phyloP scores from a whole-genome alignment of 106 monocot species.

The Apostasia shenzhenica region DNA sequence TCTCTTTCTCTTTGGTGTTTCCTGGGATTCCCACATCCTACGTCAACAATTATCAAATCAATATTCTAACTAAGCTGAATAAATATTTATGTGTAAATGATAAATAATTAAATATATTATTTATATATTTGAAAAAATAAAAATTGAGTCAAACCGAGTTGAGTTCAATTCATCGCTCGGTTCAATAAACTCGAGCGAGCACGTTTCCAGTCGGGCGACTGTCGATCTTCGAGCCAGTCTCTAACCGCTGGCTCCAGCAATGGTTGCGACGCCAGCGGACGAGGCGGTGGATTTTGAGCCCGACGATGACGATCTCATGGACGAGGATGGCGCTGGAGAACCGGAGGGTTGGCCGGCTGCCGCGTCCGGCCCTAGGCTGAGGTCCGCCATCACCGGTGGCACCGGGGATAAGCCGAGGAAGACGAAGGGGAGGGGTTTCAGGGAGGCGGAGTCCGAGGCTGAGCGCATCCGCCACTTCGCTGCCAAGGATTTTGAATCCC shows the following conservation, averaged over 20 bases:
- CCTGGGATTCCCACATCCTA: too few relatives aligned
- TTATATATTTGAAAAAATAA: too few relatives aligned
- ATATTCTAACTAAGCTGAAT: too few relatives aligned
- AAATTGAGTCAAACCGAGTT: too few relatives aligned
- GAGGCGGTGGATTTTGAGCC: constrained; percentile 81
- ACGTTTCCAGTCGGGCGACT: too few relatives aligned
- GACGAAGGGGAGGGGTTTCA: constrained; percentile 88
- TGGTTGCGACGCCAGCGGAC: constrained; percentile 43
- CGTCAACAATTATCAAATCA: too few relatives aligned
- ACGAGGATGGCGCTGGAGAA: constrained; percentile 61
- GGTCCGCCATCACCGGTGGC: constrained; percentile 74
- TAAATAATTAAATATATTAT: too few relatives aligned
- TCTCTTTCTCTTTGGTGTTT: too few relatives aligned
- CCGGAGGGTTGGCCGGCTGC: constrained; percentile 14
- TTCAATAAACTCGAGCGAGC: too few relatives aligned
- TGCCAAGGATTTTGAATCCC: constrained; percentile 61
- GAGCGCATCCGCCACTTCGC: constrained; percentile 45
- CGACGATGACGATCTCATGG: constrained; percentile 94
- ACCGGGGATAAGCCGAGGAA: constrained; percentile 25
- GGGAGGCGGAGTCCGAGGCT: constrained; percentile 49
- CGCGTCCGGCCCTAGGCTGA: constrained; percentile 38
- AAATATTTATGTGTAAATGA: too few relatives aligned
- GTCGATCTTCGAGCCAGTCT: too few relatives aligned
- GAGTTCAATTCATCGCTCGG: too few relatives aligned
- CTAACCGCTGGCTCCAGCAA: background rate